Evolutionary conservation across 2,329 filamentous ascomycete genomes (phyloP), one percentile per base, ranked within the genome.

Genomic region (Phymatotrichopsis omnivora): DNA sequence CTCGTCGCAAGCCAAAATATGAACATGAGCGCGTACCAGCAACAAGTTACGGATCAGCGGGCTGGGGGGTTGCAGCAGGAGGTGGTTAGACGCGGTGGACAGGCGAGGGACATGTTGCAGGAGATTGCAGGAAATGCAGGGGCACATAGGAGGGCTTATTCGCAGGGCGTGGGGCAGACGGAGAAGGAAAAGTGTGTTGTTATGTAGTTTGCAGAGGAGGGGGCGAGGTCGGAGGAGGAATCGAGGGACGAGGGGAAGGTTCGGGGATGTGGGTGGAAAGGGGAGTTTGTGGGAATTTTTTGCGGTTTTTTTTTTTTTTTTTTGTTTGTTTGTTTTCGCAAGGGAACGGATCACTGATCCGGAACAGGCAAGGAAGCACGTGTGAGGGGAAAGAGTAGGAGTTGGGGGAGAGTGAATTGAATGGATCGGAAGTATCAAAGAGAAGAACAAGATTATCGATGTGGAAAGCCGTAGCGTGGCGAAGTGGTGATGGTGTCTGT

Each of bases 121-220:
- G 44, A 51, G 37, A 33, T 51, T 25, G 29, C 32, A 5, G 49
- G 49, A 22, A 29, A 28, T 29, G 11, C 27, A 28, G 17, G 19
- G 22, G 34, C 7, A 27, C 24, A 14, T 24, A 28, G 12, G n/a
- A n/a, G n/a, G n/a, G n/a, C n/a, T n/a, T n/a, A n/a, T n/a, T n/a
- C n/a, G n/a, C 34, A 8, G 35, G 35, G 14, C 7, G 27, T n/a
- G 23, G 25, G 31, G 37, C 14, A 14, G 11, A 25, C n/a, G 23
- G 40, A 28, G 24, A 54, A 52, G 30, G 49, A 54, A 22, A 51
- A 56, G 25, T 56, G 53, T 38, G 42, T 54, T 20, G 34, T 56
- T 33, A 54, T 52, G 30, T 56, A 45, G 36, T 6, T 11, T 29
- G 42, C 3, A 39, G 12, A n/a, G n/a, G n/a, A n/a, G n/a, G n/a